Evolutionary conservation across 352 stramenopile genomes (phyloP).

Genomic region (Globisporangium paroecandrum): DNA sequence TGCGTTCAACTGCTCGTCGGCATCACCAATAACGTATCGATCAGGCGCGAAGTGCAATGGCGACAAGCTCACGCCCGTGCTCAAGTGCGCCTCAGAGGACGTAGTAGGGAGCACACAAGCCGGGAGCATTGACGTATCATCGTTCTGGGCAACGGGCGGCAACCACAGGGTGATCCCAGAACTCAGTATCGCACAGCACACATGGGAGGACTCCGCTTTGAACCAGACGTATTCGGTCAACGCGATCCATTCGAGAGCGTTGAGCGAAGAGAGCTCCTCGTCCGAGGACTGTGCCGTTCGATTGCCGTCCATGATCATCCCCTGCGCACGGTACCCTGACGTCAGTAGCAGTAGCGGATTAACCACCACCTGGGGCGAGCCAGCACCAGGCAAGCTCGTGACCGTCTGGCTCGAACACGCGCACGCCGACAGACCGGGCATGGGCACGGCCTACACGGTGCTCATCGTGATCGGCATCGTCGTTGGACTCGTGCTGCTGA

Average conservation of each 20-base stretch:
- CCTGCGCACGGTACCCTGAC: slow-evolving; percentile 15
- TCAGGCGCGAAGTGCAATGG: slow-evolving; percentile 19
- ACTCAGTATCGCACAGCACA: slow-evolving; percentile 18
- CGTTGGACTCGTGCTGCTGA: slow-evolving; percentile 7
- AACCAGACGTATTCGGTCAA: slow-evolving; percentile 19
- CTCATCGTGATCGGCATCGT: slow-evolving; percentile 11
- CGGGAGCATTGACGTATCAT: neutral
- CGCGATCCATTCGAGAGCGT: slow-evolving; percentile 25
- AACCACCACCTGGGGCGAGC: neutral
- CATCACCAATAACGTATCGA: neutral
- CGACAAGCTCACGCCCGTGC: slow-evolving; percentile 19
- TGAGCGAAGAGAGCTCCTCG: slow-evolving; percentile 5
- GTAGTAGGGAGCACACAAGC: neutral
- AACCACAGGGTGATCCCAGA: slow-evolving; percentile 17
- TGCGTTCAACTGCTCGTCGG: slow-evolving; percentile 19
- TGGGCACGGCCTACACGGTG: slow-evolving; percentile 6
- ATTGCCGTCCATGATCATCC: slow-evolving; percentile 20
- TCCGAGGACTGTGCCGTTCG: slow-evolving; percentile 8
- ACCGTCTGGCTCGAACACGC: slow-evolving; percentile 16
- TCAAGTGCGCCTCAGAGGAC: slow-evolving; percentile 21
- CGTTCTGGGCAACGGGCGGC: slow-evolving; percentile 31
- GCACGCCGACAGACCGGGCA: slow-evolving; percentile 6
- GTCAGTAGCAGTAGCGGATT: neutral
- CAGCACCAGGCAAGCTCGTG: slow-evolving; percentile 3
- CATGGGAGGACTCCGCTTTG: slow-evolving; percentile 14